Base-by-base conservation (phyloP, 164 flowering plant species). In the Berberis vulgaris region DNA sequence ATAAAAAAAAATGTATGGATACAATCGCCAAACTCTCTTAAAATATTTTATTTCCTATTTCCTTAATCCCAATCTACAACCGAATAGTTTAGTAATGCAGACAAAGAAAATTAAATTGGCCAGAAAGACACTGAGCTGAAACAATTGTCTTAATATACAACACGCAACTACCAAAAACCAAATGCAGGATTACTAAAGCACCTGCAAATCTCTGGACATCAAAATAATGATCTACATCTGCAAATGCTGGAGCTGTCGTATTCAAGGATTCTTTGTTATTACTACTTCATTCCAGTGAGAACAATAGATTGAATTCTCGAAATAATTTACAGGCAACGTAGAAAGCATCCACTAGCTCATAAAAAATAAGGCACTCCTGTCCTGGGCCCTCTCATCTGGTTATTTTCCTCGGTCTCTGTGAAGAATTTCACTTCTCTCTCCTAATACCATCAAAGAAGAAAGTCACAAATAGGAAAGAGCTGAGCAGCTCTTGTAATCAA, bases 351-450 rank as follows among this genome's bases (percentile, higher is more conserved):
- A 64, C 46, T 52, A 43, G 55, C 68, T 82, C 73, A 91, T 54
- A 94, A 83, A 80, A 94, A 94, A 76, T 94, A 94, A 9, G 99
- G 96, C 26, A 94, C 97, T 67, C 97, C 97, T 57, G 96, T 81
- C 67, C 99, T 83, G 7, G 99, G 99, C 26, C 99, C 99, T 76
- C 97, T 82, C 99, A 94, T 94, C 78, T 91, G 97, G 71, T 91
- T 94, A 84, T 94, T 94, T 76, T 94, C 99, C 73, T 94, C 99
- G 1, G 97, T 94, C 73, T 94, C 99, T 9, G 99, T 91, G 82
- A 94, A 94, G 57, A 94, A 91, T 80, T 94, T 94, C 73, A 94
- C 99, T 62, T 94, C 99, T 73, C 96, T 86, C 74, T 91, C 99
- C 99, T 94, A 7, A 52, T 10, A 52, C 11, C 10, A 7, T 43